Evolutionary conservation across 352 stramenopile species (phyloP).

Genomic region (Pythium scleroteichum): DNA sequence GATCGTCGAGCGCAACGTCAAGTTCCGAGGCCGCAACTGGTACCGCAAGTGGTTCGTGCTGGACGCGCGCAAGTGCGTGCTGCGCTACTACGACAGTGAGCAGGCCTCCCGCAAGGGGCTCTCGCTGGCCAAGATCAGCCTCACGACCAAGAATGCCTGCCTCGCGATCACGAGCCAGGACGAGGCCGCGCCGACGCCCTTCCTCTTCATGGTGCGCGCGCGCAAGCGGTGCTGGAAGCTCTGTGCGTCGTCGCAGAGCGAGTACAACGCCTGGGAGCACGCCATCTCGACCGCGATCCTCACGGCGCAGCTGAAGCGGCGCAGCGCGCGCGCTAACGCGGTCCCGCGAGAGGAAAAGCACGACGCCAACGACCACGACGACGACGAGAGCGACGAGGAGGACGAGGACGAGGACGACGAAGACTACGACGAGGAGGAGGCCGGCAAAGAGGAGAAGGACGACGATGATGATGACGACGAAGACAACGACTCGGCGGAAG

Average conservation of each 20-base stretch:
- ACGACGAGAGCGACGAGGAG: slow-evolving; percentile 13
- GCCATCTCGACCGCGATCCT: slow-evolving; percentile 75
- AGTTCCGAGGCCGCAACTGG: slow-evolving; percentile 71
- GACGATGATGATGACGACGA: slow-evolving; percentile 35
- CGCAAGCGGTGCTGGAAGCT: slow-evolving; percentile 75
- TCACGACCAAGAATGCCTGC: slow-evolving; percentile 62
- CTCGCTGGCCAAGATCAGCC: slow-evolving; percentile 62
- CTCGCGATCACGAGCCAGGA: slow-evolving; percentile 66
- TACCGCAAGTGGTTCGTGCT: slow-evolving; percentile 85
- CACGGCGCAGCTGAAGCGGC: slow-evolving; percentile 52
- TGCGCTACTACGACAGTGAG: slow-evolving; percentile 81
- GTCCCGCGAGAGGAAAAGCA: background rate
- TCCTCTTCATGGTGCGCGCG: slow-evolving; percentile 65
- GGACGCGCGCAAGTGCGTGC: slow-evolving; percentile 53
- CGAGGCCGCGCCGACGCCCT: slow-evolving; percentile 63
- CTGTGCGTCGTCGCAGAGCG: slow-evolving; percentile 46
- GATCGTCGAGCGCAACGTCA: slow-evolving; percentile 73
- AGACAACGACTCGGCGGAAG: slow-evolving; percentile 9
- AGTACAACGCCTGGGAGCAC: slow-evolving; percentile 74
- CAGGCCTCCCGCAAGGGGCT: slow-evolving; percentile 49
- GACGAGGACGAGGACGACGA: slow-evolving; percentile 15
- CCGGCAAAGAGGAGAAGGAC: slow-evolving; percentile 38
- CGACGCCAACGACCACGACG: slow-evolving; percentile 2
- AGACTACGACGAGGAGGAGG: slow-evolving; percentile 33
- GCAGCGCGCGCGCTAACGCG: slow-evolving; percentile 3